phyloP scores from a whole-genome alignment of 108 stramenopile genomes.

The Stephanodiscus minutulus region DNA sequence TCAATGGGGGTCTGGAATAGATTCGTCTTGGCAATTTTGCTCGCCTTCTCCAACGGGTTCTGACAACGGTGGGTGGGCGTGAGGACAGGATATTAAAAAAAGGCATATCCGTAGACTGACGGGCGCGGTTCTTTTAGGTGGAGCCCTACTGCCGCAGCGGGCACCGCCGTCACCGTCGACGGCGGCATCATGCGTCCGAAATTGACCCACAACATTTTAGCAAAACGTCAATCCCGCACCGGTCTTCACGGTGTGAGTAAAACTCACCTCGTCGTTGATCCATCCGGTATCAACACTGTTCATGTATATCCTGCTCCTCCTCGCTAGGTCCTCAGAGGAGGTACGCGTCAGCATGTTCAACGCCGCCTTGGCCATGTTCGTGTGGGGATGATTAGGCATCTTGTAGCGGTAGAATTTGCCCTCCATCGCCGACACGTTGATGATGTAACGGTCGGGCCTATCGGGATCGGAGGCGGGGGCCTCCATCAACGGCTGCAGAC shows the following conservation, averaged over 20 bases:
- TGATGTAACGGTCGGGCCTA: constrained; percentile 77
- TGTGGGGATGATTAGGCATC: constrained; percentile 90
- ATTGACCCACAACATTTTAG: too few species aligned
- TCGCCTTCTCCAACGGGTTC: constrained; percentile 84
- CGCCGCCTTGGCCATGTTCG: constrained; percentile 94
- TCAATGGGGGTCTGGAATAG: constrained; percentile 93
- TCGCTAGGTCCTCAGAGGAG: constrained; percentile 82
- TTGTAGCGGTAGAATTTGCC: constrained; percentile 94
- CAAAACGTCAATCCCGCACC: not conserved
- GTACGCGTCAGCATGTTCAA: constrained; percentile 94
- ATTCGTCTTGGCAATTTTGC: constrained; percentile 75
- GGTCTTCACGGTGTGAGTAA: too few species aligned
- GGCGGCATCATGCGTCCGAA: too few species aligned
- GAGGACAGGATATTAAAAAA: too few species aligned
- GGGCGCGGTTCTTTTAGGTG: too few species aligned
- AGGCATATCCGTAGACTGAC: too few species aligned
- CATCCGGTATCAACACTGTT: constrained; percentile 89
- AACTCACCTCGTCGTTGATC: constrained; percentile 11
- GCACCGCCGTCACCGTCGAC: too few species aligned
- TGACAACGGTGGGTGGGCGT: too few species aligned
- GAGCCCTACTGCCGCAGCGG: too few species aligned
- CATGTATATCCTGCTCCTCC: constrained; percentile 80
- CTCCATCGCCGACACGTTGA: constrained; percentile 94
- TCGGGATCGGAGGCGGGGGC: constrained; percentile 30
- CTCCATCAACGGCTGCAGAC: constrained; percentile 84